Conservation (phyloP, 164 flowering plant genomes). For the Nymphaea colorata region DNA sequence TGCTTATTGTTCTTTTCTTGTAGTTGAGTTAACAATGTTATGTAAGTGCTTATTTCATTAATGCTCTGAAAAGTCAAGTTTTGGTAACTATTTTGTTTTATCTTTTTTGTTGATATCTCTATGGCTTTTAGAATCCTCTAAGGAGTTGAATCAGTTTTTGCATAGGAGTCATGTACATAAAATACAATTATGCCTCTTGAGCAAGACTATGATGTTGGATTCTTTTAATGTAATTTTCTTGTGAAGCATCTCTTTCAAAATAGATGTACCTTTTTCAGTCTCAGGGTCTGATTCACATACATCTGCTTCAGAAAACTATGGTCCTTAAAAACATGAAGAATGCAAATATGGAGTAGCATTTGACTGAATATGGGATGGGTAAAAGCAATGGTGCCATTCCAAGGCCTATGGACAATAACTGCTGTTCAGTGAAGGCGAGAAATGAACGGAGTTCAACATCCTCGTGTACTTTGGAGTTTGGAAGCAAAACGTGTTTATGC, state of each 20-base stretch:
- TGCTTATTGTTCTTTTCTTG: no score
- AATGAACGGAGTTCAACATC: no score
- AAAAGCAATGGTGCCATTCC: not conserved
- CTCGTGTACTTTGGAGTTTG: no score
- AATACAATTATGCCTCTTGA: not conserved
- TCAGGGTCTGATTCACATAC: not conserved
- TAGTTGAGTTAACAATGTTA: no score
- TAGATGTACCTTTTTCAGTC: not conserved
- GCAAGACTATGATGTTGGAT: not conserved
- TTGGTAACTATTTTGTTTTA: no score
- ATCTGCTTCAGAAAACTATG: not conserved
- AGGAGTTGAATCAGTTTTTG: not conserved
- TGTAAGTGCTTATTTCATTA: no score
- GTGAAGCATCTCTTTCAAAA: not conserved
- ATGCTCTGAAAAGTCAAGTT: no score
- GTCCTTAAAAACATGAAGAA: not conserved
- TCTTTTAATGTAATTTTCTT: no score
- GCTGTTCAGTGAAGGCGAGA: not conserved
- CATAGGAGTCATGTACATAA: not conserved
- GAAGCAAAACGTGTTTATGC: no score
- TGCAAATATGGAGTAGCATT: not conserved
- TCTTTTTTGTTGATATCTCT: no score
- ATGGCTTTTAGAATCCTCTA: not conserved
- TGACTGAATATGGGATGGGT: not conserved
- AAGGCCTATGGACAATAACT: not conserved